phyloP scores from a whole-genome alignment of 1,139 yeast genomes.

The Zygosaccharomyces sapae region DNA sequence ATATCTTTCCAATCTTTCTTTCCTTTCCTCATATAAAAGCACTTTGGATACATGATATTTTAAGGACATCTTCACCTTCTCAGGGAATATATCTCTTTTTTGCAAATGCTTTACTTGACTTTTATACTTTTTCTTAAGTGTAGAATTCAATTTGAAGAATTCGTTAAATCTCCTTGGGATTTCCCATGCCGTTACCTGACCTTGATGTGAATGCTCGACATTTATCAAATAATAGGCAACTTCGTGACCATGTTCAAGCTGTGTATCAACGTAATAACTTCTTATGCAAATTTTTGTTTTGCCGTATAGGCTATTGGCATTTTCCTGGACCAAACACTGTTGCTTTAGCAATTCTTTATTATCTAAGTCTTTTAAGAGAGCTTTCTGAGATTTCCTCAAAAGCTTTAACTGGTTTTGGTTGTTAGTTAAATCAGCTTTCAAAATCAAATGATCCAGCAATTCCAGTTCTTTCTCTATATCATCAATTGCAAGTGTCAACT shows the following conservation, averaged over 20 bases:
- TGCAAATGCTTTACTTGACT: slow-evolving; percentile 57
- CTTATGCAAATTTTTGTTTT: slow-evolving; percentile 64
- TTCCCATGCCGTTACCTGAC: slow-evolving; percentile 75
- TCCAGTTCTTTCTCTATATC: slow-evolving; percentile 57
- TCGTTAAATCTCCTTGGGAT: slow-evolving; percentile 86
- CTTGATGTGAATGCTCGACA: slow-evolving; percentile 53
- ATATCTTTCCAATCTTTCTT: slow-evolving; percentile 57
- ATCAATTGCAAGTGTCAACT: slow-evolving; percentile 46
- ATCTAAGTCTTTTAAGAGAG: slow-evolving; percentile 66
- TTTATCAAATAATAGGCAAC: slow-evolving; percentile 71
- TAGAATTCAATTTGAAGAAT: slow-evolving; percentile 66
- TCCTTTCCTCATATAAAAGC: slow-evolving; percentile 58
- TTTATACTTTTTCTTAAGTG: slow-evolving; percentile 49
- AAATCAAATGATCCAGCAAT: slow-evolving; percentile 61
- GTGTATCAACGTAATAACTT: slow-evolving; percentile 55
- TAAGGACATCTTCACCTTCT: slow-evolving; percentile 50
- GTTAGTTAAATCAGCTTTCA: slow-evolving; percentile 80
- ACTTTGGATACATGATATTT: slow-evolving; percentile 50
- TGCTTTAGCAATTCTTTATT: slow-evolving; percentile 70
- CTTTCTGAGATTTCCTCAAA: slow-evolving; percentile 58
- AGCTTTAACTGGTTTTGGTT: slow-evolving; percentile 65
- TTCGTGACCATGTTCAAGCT: slow-evolving; percentile 51
- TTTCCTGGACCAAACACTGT: slow-evolving; percentile 78
- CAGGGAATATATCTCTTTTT: slow-evolving; percentile 44
- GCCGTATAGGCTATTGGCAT: slow-evolving; percentile 71